Percentiles rank a stretch among this genome's conserved stretches.
Conservation (phyloP, 2,329 filamentous ascomycete genomes). For the Xylariaceae sp. region DNA sequence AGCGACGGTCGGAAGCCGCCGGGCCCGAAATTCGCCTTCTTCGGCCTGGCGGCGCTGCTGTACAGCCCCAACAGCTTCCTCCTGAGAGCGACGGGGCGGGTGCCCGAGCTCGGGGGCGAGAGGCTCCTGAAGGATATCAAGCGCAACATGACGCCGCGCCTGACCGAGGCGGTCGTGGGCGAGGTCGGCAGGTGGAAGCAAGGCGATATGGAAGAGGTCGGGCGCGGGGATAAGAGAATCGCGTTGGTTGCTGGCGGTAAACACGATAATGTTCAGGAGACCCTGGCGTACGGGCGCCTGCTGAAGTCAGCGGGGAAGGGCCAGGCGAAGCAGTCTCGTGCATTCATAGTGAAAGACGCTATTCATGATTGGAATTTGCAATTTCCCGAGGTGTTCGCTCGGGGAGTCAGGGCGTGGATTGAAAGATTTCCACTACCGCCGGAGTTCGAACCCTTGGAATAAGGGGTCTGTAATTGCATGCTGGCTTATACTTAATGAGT, state of each 20-base stretch:
- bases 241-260: slow-evolving; percentile 32
- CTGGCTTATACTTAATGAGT: background rate
- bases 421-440: slow-evolving; percentile 32
- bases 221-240: slow-evolving; percentile 31
- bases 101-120: slow-evolving; percentile 33
- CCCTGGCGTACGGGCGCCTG: slow-evolving; percentile 34
- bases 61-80: slow-evolving; percentile 34
- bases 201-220: slow-evolving; percentile 33
- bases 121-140: slow-evolving; percentile 40
- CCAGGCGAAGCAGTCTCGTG: slow-evolving; percentile 31
- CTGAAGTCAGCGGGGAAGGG: slow-evolving; percentile 27
- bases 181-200: slow-evolving; percentile 31
- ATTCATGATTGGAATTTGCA: slow-evolving; percentile 47
- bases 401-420: slow-evolving; percentile 42
- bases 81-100: slow-evolving; percentile 33
- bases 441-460: slow-evolving; percentile 23
- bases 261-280: slow-evolving; percentile 39
- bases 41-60: slow-evolving; percentile 31
- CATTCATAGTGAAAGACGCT: slow-evolving; percentile 40
- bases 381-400: slow-evolving; percentile 43
- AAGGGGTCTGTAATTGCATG: background rate
- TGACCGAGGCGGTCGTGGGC: slow-evolving; percentile 16
- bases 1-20: slow-evolving; percentile 28
- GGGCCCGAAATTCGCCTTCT: slow-evolving; percentile 34
- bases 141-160: slow-evolving; percentile 35